phyloP scores from a whole-genome alignment of 495 filamentous ascomycete genomes.

The Thozetella sp. region DNA sequence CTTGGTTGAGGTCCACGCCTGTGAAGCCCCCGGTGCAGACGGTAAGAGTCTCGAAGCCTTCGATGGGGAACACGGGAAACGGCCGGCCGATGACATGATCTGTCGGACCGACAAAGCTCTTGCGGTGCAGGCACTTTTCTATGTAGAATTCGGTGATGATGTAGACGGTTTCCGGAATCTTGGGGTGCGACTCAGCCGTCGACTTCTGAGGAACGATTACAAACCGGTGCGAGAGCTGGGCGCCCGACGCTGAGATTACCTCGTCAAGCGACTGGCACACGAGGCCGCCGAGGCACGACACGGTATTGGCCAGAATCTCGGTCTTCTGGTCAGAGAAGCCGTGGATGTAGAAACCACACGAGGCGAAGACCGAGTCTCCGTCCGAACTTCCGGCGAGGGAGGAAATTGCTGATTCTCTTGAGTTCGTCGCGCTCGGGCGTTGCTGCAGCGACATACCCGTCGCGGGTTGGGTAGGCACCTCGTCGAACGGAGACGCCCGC shows the following conservation, averaged over 20 bases:
- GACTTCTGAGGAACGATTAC: conserved; percentile 53
- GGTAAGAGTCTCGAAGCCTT: conserved; percentile 64
- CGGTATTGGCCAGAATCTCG: conserved; percentile 41
- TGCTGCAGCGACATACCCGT: conserved; percentile 8
- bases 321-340: conserved; percentile 55
- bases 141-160: conserved; percentile 92
- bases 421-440: conserved; percentile 18
- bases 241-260: conserved; percentile 24
- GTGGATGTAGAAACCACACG: conserved; percentile 62
- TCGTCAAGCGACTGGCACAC: conserved; percentile 45
- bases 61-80: conserved; percentile 67
- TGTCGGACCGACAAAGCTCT: conserved; percentile 67
- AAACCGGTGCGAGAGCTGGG: conserved; percentile 34
- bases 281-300: conserved; percentile 45
- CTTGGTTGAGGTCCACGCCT: conserved; percentile 82
- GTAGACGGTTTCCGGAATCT: conserved; percentile 32
- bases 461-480: conserved; percentile 3
- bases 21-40: conserved; percentile 83
- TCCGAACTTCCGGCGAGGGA: conserved; percentile 24
- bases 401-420: conserved; percentile 20
- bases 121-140: conserved; percentile 80
- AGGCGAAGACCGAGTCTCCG: conserved; percentile 45
- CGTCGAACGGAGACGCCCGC: neutral
- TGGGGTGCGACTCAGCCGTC: conserved; percentile 36
- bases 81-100: conserved; percentile 75